A percentile compares a stretch with the other conserved stretches of the same genome.
phyloP scores from a whole-genome alignment of 2,329 filamentous ascomycete genomes.

The Clonostachys solani region DNA sequence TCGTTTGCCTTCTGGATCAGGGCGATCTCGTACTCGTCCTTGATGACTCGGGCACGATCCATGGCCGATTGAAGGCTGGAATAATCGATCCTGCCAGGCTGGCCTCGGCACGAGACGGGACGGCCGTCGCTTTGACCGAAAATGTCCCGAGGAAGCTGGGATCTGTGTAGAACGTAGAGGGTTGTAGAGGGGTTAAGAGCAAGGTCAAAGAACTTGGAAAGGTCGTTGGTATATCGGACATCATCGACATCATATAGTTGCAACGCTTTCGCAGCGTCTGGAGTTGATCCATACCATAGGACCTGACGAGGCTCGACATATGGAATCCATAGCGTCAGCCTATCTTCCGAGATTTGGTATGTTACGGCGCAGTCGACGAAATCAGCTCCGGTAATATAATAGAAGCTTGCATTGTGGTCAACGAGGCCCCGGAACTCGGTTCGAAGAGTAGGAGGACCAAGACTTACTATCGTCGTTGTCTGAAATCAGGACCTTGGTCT shows the following conservation, averaged over 20 bases:
- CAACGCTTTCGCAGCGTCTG: slow-evolving; percentile 56
- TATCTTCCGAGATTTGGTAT: slow-evolving; percentile 54
- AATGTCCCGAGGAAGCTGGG: slow-evolving; percentile 28
- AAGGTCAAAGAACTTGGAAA: slow-evolving; percentile 38
- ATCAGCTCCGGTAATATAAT: slow-evolving; percentile 51
- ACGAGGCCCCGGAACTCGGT: too few relatives aligned
- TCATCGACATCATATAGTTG: slow-evolving; percentile 65
- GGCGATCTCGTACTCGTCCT: slow-evolving; percentile 80
- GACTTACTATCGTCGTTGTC: slow-evolving; percentile 54
- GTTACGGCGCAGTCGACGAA: slow-evolving; percentile 51
- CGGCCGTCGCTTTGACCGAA: slow-evolving; percentile 2
- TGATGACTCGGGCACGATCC: slow-evolving; percentile 75
- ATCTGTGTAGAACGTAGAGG: slow-evolving; percentile 40
- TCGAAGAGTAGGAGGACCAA: not conserved
- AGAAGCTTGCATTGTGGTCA: slow-evolving; percentile 39
- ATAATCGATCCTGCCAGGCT: slow-evolving; percentile 37
- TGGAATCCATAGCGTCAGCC: slow-evolving; percentile 70
- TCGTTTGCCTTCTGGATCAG: slow-evolving; percentile 78
- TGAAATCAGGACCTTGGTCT: slow-evolving; percentile 50
- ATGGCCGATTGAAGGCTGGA: slow-evolving; percentile 63
- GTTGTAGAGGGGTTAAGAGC: slow-evolving; percentile 30
- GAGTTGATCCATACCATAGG: slow-evolving; percentile 61
- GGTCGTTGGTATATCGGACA: slow-evolving; percentile 56
- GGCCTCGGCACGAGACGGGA: slow-evolving; percentile 10
- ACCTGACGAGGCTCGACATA: slow-evolving; percentile 57